Conservation (phyloP, 768 basidiomycete species). For the Mycena indigotica region DNA sequence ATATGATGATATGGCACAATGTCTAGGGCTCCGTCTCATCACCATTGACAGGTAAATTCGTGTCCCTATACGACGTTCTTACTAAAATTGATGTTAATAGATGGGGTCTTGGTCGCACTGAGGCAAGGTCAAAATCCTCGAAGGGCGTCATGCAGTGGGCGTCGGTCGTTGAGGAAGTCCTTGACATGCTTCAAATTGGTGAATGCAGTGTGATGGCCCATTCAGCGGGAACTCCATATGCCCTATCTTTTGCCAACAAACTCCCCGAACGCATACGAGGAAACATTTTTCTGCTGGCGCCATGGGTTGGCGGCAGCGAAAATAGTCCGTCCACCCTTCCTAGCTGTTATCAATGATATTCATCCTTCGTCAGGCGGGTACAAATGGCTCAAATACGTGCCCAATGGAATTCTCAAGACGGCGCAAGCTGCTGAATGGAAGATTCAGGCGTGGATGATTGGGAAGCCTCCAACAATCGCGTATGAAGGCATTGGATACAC, state of each 20-base stretch:
- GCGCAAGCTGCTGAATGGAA: slow-evolving; percentile 98
- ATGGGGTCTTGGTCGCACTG: slow-evolving; percentile 92
- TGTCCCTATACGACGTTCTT: neutral
- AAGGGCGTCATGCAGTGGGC: slow-evolving; percentile 92
- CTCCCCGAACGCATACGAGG: slow-evolving; percentile 77
- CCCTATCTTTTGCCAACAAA: slow-evolving; percentile 82
- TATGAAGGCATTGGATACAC: slow-evolving; percentile 88
- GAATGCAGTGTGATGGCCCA: slow-evolving; percentile 92
- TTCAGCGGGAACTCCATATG: slow-evolving; percentile 94
- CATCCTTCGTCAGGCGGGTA: slow-evolving; percentile 62
- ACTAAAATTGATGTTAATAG: slow-evolving; percentile 38
- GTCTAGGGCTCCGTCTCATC: slow-evolving; percentile 83
- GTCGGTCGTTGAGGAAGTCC: slow-evolving; percentile 84
- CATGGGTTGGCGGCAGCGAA: slow-evolving; percentile 94
- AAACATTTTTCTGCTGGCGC: slow-evolving; percentile 85
- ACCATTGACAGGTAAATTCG: slow-evolving; percentile 82
- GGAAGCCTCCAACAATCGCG: slow-evolving; percentile 85
- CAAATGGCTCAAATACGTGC: slow-evolving; percentile 97
- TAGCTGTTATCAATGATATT: slow-evolving; percentile 3
- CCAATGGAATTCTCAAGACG: slow-evolving; percentile 88
- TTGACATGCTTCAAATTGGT: slow-evolving; percentile 75
- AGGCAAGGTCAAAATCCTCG: slow-evolving; percentile 64
- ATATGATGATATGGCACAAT: slow-evolving; percentile 95
- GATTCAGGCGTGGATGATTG: slow-evolving; percentile 95
- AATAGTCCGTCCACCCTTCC: slow-evolving; percentile 72